Evolutionary conservation across 176 grass and related monocot species (phyloP), one percentile per base, ranked within the genome.

Genomic region (Panicum miliaceum): DNA sequence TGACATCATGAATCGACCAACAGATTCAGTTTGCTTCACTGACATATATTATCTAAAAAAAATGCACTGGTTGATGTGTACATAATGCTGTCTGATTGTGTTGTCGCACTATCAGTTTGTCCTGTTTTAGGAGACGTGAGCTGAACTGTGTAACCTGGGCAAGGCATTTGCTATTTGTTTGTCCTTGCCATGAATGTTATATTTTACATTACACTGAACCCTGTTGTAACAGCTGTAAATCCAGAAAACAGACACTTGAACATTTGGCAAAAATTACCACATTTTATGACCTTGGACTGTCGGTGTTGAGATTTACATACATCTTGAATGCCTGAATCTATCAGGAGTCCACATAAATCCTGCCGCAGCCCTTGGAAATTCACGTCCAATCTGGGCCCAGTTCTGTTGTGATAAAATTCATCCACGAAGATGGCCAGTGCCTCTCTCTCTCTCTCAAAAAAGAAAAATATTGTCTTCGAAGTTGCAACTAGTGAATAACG

Each of bases 141-240:
- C 58, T 83, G 67, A 73, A 7, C 67, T 45, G 51, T 83, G 45
- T 83, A 75, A 79, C 68, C 42, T 43, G 47, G 87, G 84, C 75
- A 83, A 87, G 80, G 59, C 84, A 84, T 78, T 84, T 83, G 50
- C 41, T 87, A 75, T 90, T 87, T 90, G 80, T 83, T 84, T 87
- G 89, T 52, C 82, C 84, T 87, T 90, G 80, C 80, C 84, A 79
- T 80, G 59, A 16, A 68, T 89, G 41, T 79, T 47, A 19, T 18
- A 20, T 40, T 36, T 66, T 78, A 71, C 79, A 41, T 66, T 83
- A 50, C 82, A 79, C 58, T 23, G 47, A 73, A 73, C n/a, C 68
- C 74, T 35, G 7, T 23, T 82, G 79, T 74, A 74, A 79, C 57
- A 83, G 26, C 36, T 65, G 47, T 63, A 73, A 65, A 76, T 42